Base-by-base conservation (phyloP, 2,329 filamentous ascomycete genomes). In the Hypomyces perniciosus region DNA sequence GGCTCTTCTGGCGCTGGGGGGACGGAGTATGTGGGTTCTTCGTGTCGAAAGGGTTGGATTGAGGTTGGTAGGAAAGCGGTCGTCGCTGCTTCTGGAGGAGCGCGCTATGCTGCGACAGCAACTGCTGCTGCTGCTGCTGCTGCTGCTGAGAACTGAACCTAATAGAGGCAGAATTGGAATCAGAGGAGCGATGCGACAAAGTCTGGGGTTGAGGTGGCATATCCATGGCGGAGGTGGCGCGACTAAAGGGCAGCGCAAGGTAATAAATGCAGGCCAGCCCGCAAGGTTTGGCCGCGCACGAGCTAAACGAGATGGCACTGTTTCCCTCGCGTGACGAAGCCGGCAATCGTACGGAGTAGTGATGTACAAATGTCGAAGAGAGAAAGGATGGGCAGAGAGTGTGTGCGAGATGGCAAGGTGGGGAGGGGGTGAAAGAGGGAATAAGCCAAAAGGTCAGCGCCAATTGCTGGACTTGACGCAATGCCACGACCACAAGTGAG, bases 191-290 rank as follows among this genome's bases (percentile, higher is more conserved):
- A 49, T 53, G 60, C 28, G 59, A 58, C 53, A 57, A 54, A 48
- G 44, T 31, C 42, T 54, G 48, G 29, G 46, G 28, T 31, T 53
- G 54, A 43, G 54, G 44, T 48, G 59, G 59, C 30, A 56, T 58
- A 57, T 67, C 62, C 65, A 67, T 67, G 62, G 60, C 59, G 59
- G 59, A 59, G 33, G n/a, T 34, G 29, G 35, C 10, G 44, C 43
- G 28, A 29, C 8, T 38, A 33, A 34, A 46, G 33, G 30, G 38
- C 26, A 43, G 31, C 20, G 33, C 31, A 52, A 33, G 39, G 30
- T 33, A 44, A 34, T 44, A 31, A 44, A 34, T 30, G 29, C n/a
- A 30, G 42, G 27, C 42, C 42, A 12, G 27, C 6, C 4, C 42
- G 9, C 42, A 31, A 5, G 42, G 42, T 30, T 44, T 44, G 28